Conservation (phyloP, 2,329 filamentous ascomycete species). For the Neurospora sp. region DNA sequence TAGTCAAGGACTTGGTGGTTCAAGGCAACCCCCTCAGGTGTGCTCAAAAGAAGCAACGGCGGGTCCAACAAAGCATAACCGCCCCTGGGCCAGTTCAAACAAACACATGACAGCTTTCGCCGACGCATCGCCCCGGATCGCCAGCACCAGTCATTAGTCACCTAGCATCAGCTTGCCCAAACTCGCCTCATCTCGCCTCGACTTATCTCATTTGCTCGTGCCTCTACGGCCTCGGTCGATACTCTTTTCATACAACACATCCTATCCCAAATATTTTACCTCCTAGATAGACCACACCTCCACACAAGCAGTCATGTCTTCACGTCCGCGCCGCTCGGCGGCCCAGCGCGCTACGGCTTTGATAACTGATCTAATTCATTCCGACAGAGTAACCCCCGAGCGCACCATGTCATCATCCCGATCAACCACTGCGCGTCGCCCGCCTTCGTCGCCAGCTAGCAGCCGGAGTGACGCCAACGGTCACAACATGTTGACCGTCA, state of each 20-base stretch:
- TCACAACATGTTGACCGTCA: conserved; percentile 42
- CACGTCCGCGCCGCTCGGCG: conserved; percentile 38
- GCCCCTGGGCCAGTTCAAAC: too few relatives aligned
- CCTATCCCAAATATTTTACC: background rate
- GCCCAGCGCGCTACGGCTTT: conserved; percentile 35
- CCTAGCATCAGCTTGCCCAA: too few relatives aligned
- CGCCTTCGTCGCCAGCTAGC: conserved; percentile 31
- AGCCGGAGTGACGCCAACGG: conserved; percentile 24
- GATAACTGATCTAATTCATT: conserved; percentile 43
- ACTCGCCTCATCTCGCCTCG: background rate
- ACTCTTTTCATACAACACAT: background rate
- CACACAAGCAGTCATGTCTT: conserved; percentile 28
- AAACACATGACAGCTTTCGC: background rate
- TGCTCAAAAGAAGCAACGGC: too few relatives aligned
- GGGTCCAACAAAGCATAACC: too few relatives aligned
- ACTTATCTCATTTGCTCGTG: background rate
- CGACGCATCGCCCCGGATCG: background rate
- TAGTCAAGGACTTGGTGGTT: too few relatives aligned
- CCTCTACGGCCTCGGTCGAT: background rate
- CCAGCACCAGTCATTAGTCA: background rate
- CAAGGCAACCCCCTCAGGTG: too few relatives aligned
- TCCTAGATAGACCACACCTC: background rate
- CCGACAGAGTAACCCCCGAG: conserved; percentile 29
- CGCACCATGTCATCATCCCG: conserved; percentile 38
- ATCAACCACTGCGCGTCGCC: conserved; percentile 40